phyloP scores from a whole-genome alignment of 129 eudicot species.

The Flaveria trinervia region DNA sequence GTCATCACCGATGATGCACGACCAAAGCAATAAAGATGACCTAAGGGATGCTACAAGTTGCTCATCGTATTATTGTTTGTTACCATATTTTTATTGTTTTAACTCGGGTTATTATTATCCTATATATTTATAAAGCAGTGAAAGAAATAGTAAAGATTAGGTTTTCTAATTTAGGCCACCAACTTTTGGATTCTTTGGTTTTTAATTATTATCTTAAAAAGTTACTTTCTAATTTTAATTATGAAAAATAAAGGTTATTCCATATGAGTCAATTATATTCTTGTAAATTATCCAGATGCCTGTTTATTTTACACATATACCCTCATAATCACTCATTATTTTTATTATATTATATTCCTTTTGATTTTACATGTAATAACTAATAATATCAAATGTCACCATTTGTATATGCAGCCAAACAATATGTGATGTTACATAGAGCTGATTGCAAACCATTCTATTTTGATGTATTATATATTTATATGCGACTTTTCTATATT shows the following conservation, averaged over 20 bases:
- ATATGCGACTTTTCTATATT: neutral
- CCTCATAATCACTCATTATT: neutral
- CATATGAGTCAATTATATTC: neutral
- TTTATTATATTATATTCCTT: neutral
- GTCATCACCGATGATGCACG: too few relatives aligned
- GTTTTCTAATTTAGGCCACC: too few relatives aligned
- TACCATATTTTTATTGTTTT: too few relatives aligned
- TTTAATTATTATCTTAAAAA: neutral
- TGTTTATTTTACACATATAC: neutral
- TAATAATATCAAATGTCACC: slow-evolving; percentile 26
- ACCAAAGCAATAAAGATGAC: too few relatives aligned
- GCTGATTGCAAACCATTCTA: slow-evolving; percentile 27
- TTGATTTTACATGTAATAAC: slow-evolving; percentile 24
- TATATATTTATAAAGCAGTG: too few relatives aligned
- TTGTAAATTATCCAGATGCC: neutral
- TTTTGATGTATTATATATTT: slow-evolving; percentile 25
- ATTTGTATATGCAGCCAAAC: slow-evolving; percentile 29
- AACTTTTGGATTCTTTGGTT: too few relatives aligned
- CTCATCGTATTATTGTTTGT: too few relatives aligned
- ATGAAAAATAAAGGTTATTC: neutral
- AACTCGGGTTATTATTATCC: too few relatives aligned
- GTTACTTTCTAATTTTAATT: neutral
- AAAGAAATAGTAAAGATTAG: too few relatives aligned
- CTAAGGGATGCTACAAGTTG: too few relatives aligned
- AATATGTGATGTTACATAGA: slow-evolving; percentile 26